phyloP scores from a whole-genome alignment of 2,329 filamentous ascomycete genomes.

The Exophiala dermatitidis region DNA sequence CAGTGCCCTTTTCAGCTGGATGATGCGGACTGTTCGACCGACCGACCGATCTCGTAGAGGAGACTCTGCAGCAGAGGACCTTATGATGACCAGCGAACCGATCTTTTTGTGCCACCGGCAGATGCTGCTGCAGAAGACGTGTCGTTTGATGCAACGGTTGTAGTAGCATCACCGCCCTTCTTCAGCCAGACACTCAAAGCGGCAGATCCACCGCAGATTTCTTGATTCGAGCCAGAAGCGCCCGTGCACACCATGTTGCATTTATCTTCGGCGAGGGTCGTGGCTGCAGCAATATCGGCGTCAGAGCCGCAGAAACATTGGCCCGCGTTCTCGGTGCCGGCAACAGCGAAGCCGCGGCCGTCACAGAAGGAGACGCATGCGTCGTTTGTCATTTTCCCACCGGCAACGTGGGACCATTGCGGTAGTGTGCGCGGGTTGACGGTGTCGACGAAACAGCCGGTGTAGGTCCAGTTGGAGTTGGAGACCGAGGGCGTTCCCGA shows the following conservation, averaged over 20 bases:
- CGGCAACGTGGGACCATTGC: constrained; percentile 37
- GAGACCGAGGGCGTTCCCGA: neutral
- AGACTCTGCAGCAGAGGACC: too few relatives aligned
- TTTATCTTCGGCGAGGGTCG: constrained; percentile 11
- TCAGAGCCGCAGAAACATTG: constrained; percentile 45
- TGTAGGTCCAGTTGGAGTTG: constrained; percentile 19
- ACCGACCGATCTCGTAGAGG: too few relatives aligned
- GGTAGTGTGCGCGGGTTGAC: constrained; percentile 35
- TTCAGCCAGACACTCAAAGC: constrained; percentile 20
- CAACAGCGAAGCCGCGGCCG: constrained; percentile 39
- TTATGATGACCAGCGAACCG: too few relatives aligned
- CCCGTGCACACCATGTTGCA: constrained; percentile 34
- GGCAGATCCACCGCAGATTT: constrained; percentile 47
- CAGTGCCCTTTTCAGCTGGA: too few relatives aligned
- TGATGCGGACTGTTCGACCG: too few relatives aligned
- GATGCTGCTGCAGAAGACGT: too few relatives aligned
- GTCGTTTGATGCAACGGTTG: too few relatives aligned
- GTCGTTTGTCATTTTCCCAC: constrained; percentile 37
- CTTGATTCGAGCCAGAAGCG: constrained; percentile 28
- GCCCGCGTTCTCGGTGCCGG: constrained; percentile 45
- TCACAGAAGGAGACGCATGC: constrained; percentile 47
- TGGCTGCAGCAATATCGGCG: neutral
- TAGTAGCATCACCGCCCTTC: neutral
- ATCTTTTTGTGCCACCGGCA: too few relatives aligned
- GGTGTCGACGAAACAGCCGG: constrained; percentile 41